phyloP scores from a whole-genome alignment of 2,329 filamentous ascomycete genomes.

The Trichoderma sp. region DNA sequence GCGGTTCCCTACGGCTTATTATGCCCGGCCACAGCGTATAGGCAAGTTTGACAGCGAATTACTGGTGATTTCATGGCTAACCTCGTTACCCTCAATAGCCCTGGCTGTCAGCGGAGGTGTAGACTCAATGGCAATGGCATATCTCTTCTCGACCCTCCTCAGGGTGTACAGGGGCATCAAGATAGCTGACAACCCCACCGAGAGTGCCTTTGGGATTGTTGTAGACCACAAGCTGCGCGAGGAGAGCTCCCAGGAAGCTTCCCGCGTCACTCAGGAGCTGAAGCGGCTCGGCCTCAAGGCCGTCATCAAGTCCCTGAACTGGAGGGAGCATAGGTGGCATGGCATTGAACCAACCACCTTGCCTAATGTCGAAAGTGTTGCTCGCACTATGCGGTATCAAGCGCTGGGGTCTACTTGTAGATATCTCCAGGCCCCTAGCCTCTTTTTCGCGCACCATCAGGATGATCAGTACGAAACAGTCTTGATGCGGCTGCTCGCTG shows the following conservation, averaged over 20 bases:
- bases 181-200: constrained; percentile 46
- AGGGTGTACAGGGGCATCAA: constrained; percentile 33
- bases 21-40: constrained; percentile 37
- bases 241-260: constrained; percentile 53
- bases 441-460: constrained; percentile 81
- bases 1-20: constrained; percentile 45
- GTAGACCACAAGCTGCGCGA: constrained; percentile 58
- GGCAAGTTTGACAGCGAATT: constrained; percentile 32
- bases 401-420: constrained; percentile 62
- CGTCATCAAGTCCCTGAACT: constrained; percentile 37
- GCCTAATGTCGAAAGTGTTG: constrained; percentile 72
- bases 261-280: constrained; percentile 41
- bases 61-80: not conserved
- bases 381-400: constrained; percentile 71
- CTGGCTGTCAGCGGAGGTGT: constrained; percentile 89
- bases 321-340: constrained; percentile 40
- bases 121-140: constrained; percentile 95
- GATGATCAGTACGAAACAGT: constrained; percentile 93
- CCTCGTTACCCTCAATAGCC: constrained; percentile 41
- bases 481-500: constrained; percentile 69
- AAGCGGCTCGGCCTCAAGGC: constrained; percentile 36
- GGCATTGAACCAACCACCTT: constrained; percentile 36
- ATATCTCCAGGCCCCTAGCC: constrained; percentile 47
- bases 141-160: constrained; percentile 58
- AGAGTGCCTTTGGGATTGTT: constrained; percentile 45